Evolutionary conservation across 352 stramenopile species (phyloP).

Genomic region (Globisporangium yorkense): DNA sequence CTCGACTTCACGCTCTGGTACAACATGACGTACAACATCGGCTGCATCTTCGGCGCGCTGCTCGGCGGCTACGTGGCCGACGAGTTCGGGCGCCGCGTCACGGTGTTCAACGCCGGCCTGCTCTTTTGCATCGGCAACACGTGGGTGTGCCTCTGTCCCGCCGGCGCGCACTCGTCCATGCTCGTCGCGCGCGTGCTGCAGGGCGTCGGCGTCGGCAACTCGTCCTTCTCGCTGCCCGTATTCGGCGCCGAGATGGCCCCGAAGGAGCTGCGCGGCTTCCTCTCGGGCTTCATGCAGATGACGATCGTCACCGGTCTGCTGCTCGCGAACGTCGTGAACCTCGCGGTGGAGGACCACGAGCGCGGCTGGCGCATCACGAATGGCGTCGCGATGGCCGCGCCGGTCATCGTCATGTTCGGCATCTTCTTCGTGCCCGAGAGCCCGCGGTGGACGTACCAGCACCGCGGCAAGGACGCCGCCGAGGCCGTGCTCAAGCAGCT

Average conservation of each 20-base stretch:
- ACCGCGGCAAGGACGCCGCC: conserved; percentile 25
- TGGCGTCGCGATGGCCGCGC: conserved; percentile 19
- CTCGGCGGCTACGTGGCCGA: conserved; percentile 23
- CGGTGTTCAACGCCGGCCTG: conserved; percentile 27
- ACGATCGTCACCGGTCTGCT: conserved; percentile 23
- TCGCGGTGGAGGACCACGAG: conserved; percentile 15
- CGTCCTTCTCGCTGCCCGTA: conserved; percentile 31
- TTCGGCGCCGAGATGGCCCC: conserved; percentile 29
- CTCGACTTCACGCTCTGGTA: conserved; percentile 23
- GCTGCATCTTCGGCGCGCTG: conserved; percentile 28
- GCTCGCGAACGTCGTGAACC: conserved; percentile 23
- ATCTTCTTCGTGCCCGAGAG: conserved; percentile 37
- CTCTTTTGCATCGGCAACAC: conserved; percentile 26
- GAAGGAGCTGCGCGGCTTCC: conserved; percentile 29
- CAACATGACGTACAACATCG: conserved; percentile 31
- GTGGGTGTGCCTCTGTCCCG: conserved; percentile 18
- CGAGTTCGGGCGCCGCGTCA: conserved; percentile 22
- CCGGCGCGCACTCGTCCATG: conserved; percentile 11
- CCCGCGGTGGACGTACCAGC: conserved; percentile 41
- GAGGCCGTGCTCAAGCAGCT: conserved; percentile 21
- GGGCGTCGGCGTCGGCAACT: conserved; percentile 27
- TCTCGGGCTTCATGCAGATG: conserved; percentile 36
- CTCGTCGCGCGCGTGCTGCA: conserved; percentile 19
- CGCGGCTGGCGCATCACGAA: conserved; percentile 30
- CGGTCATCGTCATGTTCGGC: conserved; percentile 29